Conservation (phyloP, 2,329 filamentous ascomycete genomes). For the Graphilbum fragrans region DNA sequence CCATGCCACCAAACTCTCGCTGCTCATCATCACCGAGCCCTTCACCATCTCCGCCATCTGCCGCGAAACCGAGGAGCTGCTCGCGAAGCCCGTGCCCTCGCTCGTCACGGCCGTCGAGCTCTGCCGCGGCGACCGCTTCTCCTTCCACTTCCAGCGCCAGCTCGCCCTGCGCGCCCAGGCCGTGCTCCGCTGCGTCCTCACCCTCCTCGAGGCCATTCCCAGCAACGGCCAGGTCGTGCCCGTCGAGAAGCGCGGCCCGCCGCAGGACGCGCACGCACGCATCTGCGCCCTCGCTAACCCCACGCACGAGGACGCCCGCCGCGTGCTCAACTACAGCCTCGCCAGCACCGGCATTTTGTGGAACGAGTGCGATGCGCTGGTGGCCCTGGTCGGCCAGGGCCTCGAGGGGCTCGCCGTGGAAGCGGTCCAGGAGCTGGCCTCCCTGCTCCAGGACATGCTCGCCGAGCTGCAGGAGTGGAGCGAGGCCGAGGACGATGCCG, state of each 20-base stretch:
- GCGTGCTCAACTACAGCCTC: slow-evolving; percentile 37
- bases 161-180: slow-evolving; percentile 45
- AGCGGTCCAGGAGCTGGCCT: slow-evolving; percentile 62
- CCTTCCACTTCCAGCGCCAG: slow-evolving; percentile 34
- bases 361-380: slow-evolving; percentile 67
- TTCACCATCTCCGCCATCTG: slow-evolving; percentile 69
- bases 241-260: slow-evolving; percentile 27
- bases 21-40: slow-evolving; percentile 75
- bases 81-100: slow-evolving; percentile 59
- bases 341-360: slow-evolving; percentile 67
- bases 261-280: background rate
- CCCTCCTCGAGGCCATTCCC: slow-evolving; percentile 48
- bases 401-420: slow-evolving; percentile 57
- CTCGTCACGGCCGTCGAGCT: slow-evolving; percentile 59
- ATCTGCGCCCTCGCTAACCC: no score
- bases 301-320: slow-evolving; percentile 15
- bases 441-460: slow-evolving; percentile 69
- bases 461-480: slow-evolving; percentile 83
- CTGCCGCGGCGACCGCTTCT: slow-evolving; percentile 50
- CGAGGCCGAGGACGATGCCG: slow-evolving; percentile 51
- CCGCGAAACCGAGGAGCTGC: slow-evolving; percentile 60
- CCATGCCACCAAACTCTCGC: slow-evolving; percentile 76
- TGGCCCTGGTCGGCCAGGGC: slow-evolving; percentile 51
- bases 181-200: slow-evolving; percentile 49
- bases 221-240: slow-evolving; percentile 41